phyloP scores from a whole-genome alignment of 257 asterid genomes.

The Verbena officinalis region DNA sequence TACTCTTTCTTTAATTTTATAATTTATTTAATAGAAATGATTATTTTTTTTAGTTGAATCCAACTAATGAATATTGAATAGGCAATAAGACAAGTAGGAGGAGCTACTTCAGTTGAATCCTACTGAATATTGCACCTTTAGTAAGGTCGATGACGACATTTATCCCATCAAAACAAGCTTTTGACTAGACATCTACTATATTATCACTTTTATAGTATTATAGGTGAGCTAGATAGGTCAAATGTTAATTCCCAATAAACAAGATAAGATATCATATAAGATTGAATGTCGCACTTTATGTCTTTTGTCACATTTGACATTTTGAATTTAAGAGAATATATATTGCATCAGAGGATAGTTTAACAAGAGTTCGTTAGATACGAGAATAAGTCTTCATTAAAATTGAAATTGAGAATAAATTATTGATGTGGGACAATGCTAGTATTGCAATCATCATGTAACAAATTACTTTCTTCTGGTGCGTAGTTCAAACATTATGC shows the following conservation, averaged over 20 bases:
- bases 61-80: slow-evolving; percentile 39
- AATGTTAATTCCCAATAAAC: neutral
- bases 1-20: neutral
- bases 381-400: no score
- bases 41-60: slow-evolving; percentile 34
- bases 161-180: slow-evolving; percentile 29
- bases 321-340: neutral
- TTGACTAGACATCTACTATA: slow-evolving; percentile 37
- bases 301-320: neutral
- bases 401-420: no score
- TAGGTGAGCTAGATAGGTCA: slow-evolving; percentile 10
- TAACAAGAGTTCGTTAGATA: no score
- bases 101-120: slow-evolving; percentile 46
- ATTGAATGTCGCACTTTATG: slow-evolving; percentile 4
- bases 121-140: slow-evolving; percentile 40
- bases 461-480: no score
- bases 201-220: neutral
- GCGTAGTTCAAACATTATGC: no score
- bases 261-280: slow-evolving; percentile 7
- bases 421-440: no score
- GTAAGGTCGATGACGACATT: slow-evolving; percentile 33
- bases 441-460: no score
- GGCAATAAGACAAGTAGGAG: slow-evolving; percentile 22
- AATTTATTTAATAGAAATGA: neutral
- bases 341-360: no score